Conservation (phyloP, 2,329 filamentous ascomycete species). For the Pseudonectria buxi region DNA sequence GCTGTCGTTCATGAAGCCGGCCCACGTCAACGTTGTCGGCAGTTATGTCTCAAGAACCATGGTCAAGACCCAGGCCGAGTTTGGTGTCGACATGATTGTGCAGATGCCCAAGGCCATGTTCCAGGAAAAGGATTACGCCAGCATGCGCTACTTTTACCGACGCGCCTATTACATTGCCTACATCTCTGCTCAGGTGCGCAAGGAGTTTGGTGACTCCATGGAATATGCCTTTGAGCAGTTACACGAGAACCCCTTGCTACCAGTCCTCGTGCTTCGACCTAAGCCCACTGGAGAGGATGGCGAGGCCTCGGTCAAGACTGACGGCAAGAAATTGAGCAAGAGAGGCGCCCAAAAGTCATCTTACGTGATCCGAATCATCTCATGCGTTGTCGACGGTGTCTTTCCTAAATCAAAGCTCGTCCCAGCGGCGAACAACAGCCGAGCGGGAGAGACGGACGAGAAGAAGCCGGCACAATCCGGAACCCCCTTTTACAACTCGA, state of each 20-base stretch:
- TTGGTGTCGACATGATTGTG: slow-evolving; percentile 74
- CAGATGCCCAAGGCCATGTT: slow-evolving; percentile 77
- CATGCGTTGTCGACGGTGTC: slow-evolving; percentile 59
- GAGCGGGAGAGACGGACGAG: slow-evolving; percentile 42
- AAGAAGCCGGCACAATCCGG: slow-evolving; percentile 37
- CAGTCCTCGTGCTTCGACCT: slow-evolving; percentile 49
- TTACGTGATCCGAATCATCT: slow-evolving; percentile 68
- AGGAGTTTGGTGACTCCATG: slow-evolving; percentile 46
- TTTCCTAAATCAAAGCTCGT: slow-evolving; percentile 68
- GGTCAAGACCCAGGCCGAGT: slow-evolving; percentile 51
- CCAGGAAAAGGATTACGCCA: slow-evolving; percentile 90
- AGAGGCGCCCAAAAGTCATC: slow-evolving; percentile 28
- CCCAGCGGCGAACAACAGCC: slow-evolving; percentile 63
- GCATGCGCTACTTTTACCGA: slow-evolving; percentile 92
- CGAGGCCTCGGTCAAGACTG: slow-evolving; percentile 8
- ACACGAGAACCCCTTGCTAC: slow-evolving; percentile 69
- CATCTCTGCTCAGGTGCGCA: slow-evolving; percentile 63
- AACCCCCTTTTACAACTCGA: slow-evolving; percentile 86
- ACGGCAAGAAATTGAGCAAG: slow-evolving; percentile 20
- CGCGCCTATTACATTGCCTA: slow-evolving; percentile 86
- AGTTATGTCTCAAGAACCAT: slow-evolving; percentile 77
- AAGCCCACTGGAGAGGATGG: slow-evolving; percentile 15
- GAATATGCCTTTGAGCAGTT: slow-evolving; percentile 58
- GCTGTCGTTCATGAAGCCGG: slow-evolving; percentile 67
- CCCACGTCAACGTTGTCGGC: slow-evolving; percentile 78